Base-by-base conservation (phyloP, 495 filamentous ascomycete genomes). In the Trichoderma orchidacearum region DNA sequence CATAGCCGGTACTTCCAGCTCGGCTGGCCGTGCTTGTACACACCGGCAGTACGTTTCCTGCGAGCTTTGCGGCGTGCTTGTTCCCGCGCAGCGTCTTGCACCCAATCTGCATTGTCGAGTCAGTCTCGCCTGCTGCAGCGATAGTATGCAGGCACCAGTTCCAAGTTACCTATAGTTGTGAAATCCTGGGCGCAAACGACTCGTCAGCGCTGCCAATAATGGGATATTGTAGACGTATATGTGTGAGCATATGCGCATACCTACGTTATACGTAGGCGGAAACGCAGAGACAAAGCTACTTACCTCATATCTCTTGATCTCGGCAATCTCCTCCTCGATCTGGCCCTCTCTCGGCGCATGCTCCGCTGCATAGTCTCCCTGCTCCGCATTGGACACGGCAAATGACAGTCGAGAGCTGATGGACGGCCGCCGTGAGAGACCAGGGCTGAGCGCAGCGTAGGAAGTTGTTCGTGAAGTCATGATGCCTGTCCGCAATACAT, bases 261-360 rank as follows among this genome's bases (percentile, higher is more conserved):
- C 18, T 17, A n/a, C n/a, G n/a, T n/a, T n/a, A n/a, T n/a, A n/a
- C n/a, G n/a, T n/a, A n/a, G n/a, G n/a, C n/a, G n/a, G n/a, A n/a
- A n/a, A n/a, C n/a, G n/a, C n/a, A n/a, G n/a, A n/a, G n/a, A n/a
- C n/a, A n/a, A n/a, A n/a, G n/a, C n/a, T n/a, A 28, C 62, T 38
- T 66, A 85, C 85, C 72, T 97, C 93, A 73, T 98, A 98, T 71
- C 94, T 81, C 70, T 96, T 95, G 66, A 98, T 96, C 74, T 96
- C 87, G 45, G 85, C 92, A 63, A 98, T 95, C 73, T 98, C 93
- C 66, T 98, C 92, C 48, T 87, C 83, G 62, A 95, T 87, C 54
- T 86, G 82, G 56, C 82, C 66, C 54, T 68, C 62, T 57, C 65
- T 62, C 51, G 68, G 67, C 58, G 74, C 69, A 56, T 62, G 41